Percentiles rank a stretch among this genome's conserved stretches.
Evolutionary conservation across 2,329 filamentous ascomycete genomes (phyloP).

Genomic region (Aureobasidium sp.): DNA sequence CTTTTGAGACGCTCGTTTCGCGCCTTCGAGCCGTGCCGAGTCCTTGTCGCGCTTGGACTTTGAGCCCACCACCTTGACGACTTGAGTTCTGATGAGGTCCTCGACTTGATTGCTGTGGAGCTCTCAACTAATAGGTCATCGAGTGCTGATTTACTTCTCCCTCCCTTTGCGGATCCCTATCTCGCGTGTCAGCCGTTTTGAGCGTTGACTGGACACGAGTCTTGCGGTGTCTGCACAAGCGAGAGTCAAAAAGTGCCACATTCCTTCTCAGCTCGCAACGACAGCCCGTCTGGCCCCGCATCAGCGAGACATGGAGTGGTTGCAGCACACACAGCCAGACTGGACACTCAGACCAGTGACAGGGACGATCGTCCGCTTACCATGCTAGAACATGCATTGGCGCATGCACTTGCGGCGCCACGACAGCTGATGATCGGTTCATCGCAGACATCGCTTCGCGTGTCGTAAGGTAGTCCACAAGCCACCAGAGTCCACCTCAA

Average conservation of each 20-base stretch:
- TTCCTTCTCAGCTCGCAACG: background rate
- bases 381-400: conserved; percentile 8
- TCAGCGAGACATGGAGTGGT: background rate
- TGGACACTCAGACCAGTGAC: conserved; percentile 3
- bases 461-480: background rate
- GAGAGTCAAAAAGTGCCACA: conserved; percentile 7
- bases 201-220: background rate
- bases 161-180: background rate
- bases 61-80: background rate
- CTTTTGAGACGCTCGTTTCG: conserved; percentile 3
- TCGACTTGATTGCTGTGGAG: background rate
- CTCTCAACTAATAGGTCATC: background rate
- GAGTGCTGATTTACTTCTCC: background rate
- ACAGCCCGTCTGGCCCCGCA: background rate
- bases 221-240: background rate
- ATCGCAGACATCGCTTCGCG: conserved; percentile 3
- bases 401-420: background rate
- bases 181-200: background rate
- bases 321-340: background rate
- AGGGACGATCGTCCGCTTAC: conserved; percentile 7
- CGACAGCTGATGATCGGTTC: background rate
- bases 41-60: conserved; percentile 5
- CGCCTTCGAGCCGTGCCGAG: conserved; percentile 1
- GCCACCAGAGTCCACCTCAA: background rate
- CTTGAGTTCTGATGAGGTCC: background rate